Evolutionary conservation across 352 stramenopile species (phyloP).

Genomic region (Globisporangium takayamanum): DNA sequence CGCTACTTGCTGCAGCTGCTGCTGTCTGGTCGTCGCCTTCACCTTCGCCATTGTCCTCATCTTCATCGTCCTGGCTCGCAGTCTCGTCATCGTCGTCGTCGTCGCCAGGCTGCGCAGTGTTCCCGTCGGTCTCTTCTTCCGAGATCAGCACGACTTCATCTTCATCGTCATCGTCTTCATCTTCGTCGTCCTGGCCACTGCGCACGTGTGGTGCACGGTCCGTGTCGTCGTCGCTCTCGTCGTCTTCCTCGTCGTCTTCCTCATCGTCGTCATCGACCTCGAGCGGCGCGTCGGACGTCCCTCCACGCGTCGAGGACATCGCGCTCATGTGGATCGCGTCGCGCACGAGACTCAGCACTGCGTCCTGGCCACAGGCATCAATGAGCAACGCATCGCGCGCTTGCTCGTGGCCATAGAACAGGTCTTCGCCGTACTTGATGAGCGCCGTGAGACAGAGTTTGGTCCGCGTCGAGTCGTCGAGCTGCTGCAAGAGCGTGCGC

Average conservation of each 20-base stretch:
- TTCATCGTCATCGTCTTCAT: slow-evolving; percentile 27
- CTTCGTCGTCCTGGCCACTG: slow-evolving; percentile 21
- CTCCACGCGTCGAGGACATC: slow-evolving; percentile 21
- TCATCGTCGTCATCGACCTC: slow-evolving; percentile 37
- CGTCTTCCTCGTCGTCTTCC: slow-evolving; percentile 9
- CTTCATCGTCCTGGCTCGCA: slow-evolving; percentile 16
- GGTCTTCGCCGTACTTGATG: slow-evolving; percentile 62
- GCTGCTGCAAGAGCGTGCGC: slow-evolving; percentile 33
- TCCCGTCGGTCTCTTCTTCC: slow-evolving; percentile 32
- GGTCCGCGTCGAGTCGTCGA: slow-evolving; percentile 48
- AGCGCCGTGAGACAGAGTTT: slow-evolving; percentile 52
- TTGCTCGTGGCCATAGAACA: slow-evolving; percentile 54
- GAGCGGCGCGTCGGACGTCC: slow-evolving; percentile 41
- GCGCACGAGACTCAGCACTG: slow-evolving; percentile 44
- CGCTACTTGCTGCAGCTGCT: neutral
- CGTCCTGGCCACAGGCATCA: slow-evolving; percentile 50
- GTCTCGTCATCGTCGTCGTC: slow-evolving; percentile 19
- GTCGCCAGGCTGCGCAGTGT: slow-evolving; percentile 13
- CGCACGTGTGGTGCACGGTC: too few species aligned
- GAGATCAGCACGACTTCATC: slow-evolving; percentile 50
- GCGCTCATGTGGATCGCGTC: slow-evolving; percentile 43
- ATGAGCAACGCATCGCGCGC: slow-evolving; percentile 56
- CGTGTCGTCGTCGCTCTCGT: slow-evolving; percentile 4
- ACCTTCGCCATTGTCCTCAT: slow-evolving; percentile 25
- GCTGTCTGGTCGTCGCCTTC: neutral